A percentile compares a stretch with the other conserved stretches of the same genome.
phyloP scores from a whole-genome alignment of 495 filamentous ascomycete genomes.

The Neurospora africana region DNA sequence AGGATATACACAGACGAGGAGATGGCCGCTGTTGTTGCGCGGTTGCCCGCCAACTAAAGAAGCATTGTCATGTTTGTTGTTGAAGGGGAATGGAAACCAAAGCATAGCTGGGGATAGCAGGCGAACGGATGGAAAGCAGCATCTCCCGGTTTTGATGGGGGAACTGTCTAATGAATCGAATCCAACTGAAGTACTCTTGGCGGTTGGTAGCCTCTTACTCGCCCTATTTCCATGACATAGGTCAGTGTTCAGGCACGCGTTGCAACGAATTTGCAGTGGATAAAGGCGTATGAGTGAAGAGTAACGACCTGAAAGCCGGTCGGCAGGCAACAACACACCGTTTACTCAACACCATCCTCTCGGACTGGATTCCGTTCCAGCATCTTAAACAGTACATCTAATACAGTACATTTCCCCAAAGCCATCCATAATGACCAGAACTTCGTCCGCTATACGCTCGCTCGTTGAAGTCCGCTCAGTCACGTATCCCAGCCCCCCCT shows the following conservation, averaged over 20 bases:
- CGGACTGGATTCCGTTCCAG: background rate
- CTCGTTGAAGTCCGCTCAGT: background rate
- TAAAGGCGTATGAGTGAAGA: background rate
- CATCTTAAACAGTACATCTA: background rate
- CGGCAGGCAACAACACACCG: background rate
- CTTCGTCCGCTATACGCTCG: background rate
- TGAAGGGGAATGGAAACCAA: background rate
- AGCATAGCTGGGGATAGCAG: background rate
- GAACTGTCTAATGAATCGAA: background rate
- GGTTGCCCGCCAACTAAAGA: slow-evolving; percentile 47
- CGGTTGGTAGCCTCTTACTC: background rate
- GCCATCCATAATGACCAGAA: background rate
- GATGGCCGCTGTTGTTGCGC: slow-evolving; percentile 82
- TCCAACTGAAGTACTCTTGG: background rate
- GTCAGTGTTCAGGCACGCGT: background rate
- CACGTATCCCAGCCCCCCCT: background rate
- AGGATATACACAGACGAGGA: slow-evolving; percentile 95
- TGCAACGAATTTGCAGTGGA: background rate
- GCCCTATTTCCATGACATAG: background rate
- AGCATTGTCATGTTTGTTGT: background rate
- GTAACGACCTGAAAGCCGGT: background rate
- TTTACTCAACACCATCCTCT: background rate
- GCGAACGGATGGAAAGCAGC: background rate
- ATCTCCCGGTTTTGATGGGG: background rate
- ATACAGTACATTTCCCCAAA: background rate